Conservation (phyloP, 306 rosid species). For the Cucumis hystrix region DNA sequence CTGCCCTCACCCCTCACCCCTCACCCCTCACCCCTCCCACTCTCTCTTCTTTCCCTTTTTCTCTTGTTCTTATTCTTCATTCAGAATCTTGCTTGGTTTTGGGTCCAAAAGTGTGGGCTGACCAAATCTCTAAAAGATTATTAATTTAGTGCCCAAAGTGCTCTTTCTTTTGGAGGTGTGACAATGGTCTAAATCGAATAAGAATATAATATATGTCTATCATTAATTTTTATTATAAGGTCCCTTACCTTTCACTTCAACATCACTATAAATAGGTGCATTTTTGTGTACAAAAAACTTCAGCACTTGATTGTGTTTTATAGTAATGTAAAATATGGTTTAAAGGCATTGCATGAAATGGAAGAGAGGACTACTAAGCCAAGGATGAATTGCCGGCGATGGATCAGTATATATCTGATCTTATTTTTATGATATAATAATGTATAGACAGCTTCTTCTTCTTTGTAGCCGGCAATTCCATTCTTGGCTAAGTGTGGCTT, state of each 20-base stretch:
- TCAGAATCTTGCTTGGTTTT: slow-evolving; percentile 3
- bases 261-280: not conserved
- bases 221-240: no score
- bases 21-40: not conserved
- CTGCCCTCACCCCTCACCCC: not conserved
- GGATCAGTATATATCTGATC: no score
- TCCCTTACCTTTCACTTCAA: not conserved
- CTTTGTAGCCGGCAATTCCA: slow-evolving; percentile 7
- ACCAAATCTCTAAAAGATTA: slow-evolving; percentile 3
- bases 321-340: not conserved
- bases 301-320: not conserved
- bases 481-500: slow-evolving; percentile 9
- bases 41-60: not conserved
- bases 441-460: not conserved
- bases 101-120: not conserved
- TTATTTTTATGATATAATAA: not conserved
- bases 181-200: not conserved
- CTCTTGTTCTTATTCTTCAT: not conserved
- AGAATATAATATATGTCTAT: not conserved
- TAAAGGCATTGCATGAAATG: slow-evolving; percentile 2
- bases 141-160: not conserved
- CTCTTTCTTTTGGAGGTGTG: slow-evolving; percentile 1
- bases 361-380: slow-evolving; percentile 8
- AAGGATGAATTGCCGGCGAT: slow-evolving; percentile 10
- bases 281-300: not conserved